Evolutionary conservation across 257 asterid species (phyloP).

Genomic region (Solanum dulcamara): DNA sequence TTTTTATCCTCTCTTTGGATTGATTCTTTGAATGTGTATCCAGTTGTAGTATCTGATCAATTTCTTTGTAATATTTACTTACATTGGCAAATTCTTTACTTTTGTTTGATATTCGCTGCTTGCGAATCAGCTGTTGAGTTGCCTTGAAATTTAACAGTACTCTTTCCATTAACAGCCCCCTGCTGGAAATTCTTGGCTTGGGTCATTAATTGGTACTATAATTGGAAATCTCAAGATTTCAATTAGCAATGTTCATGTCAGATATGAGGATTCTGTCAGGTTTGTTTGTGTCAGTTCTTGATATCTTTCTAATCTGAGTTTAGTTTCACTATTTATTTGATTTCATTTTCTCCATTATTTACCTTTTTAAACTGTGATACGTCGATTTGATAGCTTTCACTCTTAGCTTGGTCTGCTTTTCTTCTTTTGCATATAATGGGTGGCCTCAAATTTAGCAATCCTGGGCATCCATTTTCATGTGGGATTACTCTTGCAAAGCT

Average conservation of each 20-base stretch:
- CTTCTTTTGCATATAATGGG: conserved; percentile 4
- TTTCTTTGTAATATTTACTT: neutral
- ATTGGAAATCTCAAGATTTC: conserved; percentile 96
- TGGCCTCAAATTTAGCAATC: conserved; percentile 48
- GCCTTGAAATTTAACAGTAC: conserved; percentile 2
- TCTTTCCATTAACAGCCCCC: conserved; percentile 50
- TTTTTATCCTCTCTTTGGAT: neutral
- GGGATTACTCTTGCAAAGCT: conserved; percentile 95
- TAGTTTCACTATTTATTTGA: neutral
- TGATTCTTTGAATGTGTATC: neutral
- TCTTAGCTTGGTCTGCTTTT: neutral
- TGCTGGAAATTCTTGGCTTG: conserved; percentile 95
- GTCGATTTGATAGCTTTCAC: neutral
- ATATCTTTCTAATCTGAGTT: neutral
- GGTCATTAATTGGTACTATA: conserved; percentile 81
- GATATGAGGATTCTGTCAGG: conserved; percentile 95
- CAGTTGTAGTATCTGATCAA: neutral
- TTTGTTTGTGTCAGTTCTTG: conserved; percentile 18
- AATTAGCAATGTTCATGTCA: conserved; percentile 88
- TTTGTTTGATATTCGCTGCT: neutral
- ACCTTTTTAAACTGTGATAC: neutral
- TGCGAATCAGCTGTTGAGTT: conserved; percentile 1
- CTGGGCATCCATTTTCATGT: conserved; percentile 87
- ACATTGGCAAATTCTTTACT: neutral
- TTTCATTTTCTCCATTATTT: neutral